phyloP scores from a whole-genome alignment of 805 yeast species.

The Metschnikowia drakensbergensis region DNA sequence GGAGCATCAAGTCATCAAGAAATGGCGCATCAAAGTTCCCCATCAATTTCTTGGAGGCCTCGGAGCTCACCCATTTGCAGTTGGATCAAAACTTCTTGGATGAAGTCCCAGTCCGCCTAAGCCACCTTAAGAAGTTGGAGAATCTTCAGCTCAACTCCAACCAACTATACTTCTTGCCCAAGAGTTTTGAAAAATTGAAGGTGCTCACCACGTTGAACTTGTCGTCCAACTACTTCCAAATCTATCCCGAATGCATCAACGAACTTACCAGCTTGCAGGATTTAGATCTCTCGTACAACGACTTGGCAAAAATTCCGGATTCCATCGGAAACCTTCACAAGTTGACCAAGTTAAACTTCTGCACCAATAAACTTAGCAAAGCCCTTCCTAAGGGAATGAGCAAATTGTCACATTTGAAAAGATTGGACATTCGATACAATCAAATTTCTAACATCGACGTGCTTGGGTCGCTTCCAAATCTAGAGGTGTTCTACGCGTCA shows the following conservation, averaged over 20 bases:
- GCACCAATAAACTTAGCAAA: constrained; percentile 63
- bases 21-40: constrained; percentile 78
- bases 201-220: constrained; percentile 62
- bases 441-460: constrained; percentile 51
- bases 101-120: constrained; percentile 54
- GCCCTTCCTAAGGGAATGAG: constrained; percentile 51
- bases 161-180: constrained; percentile 60
- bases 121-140: constrained; percentile 51
- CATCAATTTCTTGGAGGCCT: constrained; percentile 63
- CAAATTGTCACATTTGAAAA: constrained; percentile 53
- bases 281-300: constrained; percentile 80
- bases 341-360: constrained; percentile 65
- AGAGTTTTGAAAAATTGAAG: constrained; percentile 51
- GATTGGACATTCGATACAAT: constrained; percentile 77
- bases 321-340: constrained; percentile 56
- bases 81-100: constrained; percentile 76
- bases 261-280: constrained; percentile 55
- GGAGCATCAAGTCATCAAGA: constrained; percentile 61
- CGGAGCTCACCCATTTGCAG: constrained; percentile 61
- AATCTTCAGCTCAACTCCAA: constrained; percentile 71
- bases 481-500: constrained; percentile 70
- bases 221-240: constrained; percentile 67
- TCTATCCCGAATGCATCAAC: constrained; percentile 63
- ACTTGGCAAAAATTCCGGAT: constrained; percentile 56
- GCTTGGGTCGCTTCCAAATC: constrained; percentile 51